phyloP scores from a whole-genome alignment of 2,329 filamentous ascomycete genomes.

The Verticillium albo-atrum region DNA sequence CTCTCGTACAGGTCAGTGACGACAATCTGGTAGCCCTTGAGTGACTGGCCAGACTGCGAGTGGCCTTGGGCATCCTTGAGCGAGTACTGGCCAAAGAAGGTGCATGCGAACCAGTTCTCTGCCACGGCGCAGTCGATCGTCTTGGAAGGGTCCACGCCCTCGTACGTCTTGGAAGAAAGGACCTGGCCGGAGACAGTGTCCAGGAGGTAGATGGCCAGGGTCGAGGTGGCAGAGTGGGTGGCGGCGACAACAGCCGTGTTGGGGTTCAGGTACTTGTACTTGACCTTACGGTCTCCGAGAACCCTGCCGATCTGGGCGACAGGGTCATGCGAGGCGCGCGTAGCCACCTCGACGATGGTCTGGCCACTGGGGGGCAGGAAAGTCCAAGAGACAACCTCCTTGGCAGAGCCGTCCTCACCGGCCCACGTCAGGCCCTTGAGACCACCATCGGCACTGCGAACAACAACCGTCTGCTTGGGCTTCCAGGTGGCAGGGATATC shows the following conservation, averaged over 20 bases:
- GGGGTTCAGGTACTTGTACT: slow-evolving; percentile 95
- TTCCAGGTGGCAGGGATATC: slow-evolving; percentile 39
- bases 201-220: slow-evolving; percentile 71
- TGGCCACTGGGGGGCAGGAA: slow-evolving; percentile 65
- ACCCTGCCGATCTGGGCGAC: slow-evolving; percentile 94
- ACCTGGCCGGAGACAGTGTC: slow-evolving; percentile 83
- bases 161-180: slow-evolving; percentile 65
- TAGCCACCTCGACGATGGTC: slow-evolving; percentile 62
- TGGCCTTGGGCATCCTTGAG: slow-evolving; percentile 43
- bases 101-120: slow-evolving; percentile 95
- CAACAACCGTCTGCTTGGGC: slow-evolving; percentile 51
- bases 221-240: slow-evolving; percentile 51
- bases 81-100: slow-evolving; percentile 62
- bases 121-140: slow-evolving; percentile 74
- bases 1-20: slow-evolving; percentile 91
- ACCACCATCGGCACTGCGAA: slow-evolving; percentile 41
- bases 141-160: slow-evolving; percentile 68
- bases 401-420: slow-evolving; percentile 31
- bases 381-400: slow-evolving; percentile 60
- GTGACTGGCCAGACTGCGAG: slow-evolving; percentile 34
- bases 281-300: slow-evolving; percentile 83
- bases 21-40: slow-evolving; percentile 82
- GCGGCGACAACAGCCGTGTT: slow-evolving; percentile 77
- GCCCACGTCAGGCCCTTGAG: slow-evolving; percentile 53
- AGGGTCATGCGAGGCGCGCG: slow-evolving; percentile 71